These are phyloP conservation scores for Mytilinidion resinicola DNA, from an alignment of 495 filamentous ascomycete genomes.

Conservation along the genomic window DNA sequence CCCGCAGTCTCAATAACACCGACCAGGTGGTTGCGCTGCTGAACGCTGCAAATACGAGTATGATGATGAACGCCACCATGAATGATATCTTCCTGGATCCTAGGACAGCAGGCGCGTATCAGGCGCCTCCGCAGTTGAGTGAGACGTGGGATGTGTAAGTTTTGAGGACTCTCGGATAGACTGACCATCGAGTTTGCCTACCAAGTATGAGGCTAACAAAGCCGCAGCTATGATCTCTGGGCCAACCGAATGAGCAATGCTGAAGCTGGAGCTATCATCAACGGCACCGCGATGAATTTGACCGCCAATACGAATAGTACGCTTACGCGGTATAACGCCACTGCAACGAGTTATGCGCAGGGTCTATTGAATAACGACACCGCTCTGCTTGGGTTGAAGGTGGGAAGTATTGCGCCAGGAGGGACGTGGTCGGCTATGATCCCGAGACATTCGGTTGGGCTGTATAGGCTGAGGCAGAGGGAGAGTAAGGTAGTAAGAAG, in stretches of 20 bases:
- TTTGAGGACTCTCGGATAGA: too few relatives aligned
- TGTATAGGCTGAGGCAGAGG: slow-evolving; percentile 42
- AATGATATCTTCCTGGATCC: slow-evolving; percentile 49
- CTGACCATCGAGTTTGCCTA: too few relatives aligned
- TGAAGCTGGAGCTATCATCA: slow-evolving; percentile 41
- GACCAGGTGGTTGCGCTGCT: slow-evolving; percentile 46
- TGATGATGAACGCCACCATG: slow-evolving; percentile 47
- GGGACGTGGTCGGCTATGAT: slow-evolving; percentile 41
- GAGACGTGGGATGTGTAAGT: slow-evolving; percentile 43
- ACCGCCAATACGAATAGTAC: slow-evolving; percentile 17
- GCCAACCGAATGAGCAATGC: slow-evolving; percentile 45
- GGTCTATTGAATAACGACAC: slow-evolving; percentile 36
- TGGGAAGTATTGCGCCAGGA: slow-evolving; percentile 36
- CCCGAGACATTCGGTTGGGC: slow-evolving; percentile 40
- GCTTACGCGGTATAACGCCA: slow-evolving; percentile 40
- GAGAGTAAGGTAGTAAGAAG: slow-evolving; percentile 27
- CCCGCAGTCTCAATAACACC: slow-evolving; percentile 40
- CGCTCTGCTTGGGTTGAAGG: slow-evolving; percentile 41
- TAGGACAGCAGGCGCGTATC: slow-evolving; percentile 35
- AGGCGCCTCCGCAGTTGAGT: slow-evolving; percentile 35
- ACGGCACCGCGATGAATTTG: slow-evolving; percentile 12
- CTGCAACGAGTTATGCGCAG: slow-evolving; percentile 38
- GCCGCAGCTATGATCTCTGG: slow-evolving; percentile 45
- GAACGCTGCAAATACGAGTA: slow-evolving; percentile 40
- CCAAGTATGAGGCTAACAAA: too few relatives aligned